phyloP scores from a whole-genome alignment of 352 stramenopile genomes.

The Phytophthora brassicae region DNA sequence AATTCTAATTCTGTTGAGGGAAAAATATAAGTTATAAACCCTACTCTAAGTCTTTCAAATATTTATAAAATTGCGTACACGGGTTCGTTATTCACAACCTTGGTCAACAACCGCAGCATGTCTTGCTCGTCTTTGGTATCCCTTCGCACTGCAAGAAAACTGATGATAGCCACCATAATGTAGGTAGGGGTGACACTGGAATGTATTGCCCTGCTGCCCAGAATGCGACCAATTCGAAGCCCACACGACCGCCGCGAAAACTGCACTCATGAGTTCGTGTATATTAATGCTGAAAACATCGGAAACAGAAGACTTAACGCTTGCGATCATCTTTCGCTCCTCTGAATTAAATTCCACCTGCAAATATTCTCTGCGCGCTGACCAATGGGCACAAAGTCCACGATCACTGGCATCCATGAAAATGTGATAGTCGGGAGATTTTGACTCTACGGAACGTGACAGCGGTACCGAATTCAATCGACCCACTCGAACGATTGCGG shows the following conservation, averaged over 20 bases:
- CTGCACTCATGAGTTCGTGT: conserved; percentile 9
- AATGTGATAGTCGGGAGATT: not conserved
- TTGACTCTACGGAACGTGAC: not conserved
- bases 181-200: too few species aligned
- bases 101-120: too few species aligned
- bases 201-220: not conserved
- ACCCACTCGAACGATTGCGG: not conserved
- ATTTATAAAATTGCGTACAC: too few species aligned
- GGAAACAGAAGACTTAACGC: not conserved
- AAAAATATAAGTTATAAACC: too few species aligned
- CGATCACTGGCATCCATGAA: conserved; percentile 14
- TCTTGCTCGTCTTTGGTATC: too few species aligned
- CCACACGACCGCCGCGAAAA: conserved; percentile 7
- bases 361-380: not conserved
- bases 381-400: conserved; percentile 1
- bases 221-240: not conserved
- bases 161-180: too few species aligned
- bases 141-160: too few species aligned
- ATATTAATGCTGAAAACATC: conserved; percentile 4
- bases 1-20: too few species aligned
- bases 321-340: not conserved
- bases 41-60: too few species aligned
- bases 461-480: not conserved
- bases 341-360: conserved; percentile 9
- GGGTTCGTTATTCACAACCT: too few species aligned